phyloP scores from a whole-genome alignment of 2,329 filamentous ascomycete species.

The Fusarium brachygibbosum region DNA sequence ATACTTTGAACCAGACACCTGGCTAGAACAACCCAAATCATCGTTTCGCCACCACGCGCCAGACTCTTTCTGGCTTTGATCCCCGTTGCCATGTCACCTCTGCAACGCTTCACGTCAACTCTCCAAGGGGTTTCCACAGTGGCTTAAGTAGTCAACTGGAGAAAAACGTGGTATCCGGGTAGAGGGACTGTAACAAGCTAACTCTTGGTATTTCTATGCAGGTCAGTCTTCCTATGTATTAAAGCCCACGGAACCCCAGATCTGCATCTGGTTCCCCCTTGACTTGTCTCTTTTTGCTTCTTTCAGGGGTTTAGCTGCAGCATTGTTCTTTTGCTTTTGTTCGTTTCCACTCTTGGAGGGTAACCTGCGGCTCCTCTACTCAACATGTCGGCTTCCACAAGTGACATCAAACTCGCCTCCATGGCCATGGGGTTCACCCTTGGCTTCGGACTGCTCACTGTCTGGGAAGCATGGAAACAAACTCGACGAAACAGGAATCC shows the following conservation, averaged over 20 bases:
- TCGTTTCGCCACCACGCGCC: background rate
- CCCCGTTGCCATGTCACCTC: background rate
- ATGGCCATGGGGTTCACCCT: constrained; percentile 53
- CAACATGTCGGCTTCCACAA: constrained; percentile 22
- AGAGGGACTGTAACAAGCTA: background rate
- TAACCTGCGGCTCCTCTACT: background rate
- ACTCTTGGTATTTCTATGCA: background rate
- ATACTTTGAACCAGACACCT: background rate
- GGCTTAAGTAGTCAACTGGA: background rate
- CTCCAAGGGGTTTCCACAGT: background rate
- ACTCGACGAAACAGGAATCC: constrained; percentile 55
- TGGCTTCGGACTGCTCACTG: constrained; percentile 58
- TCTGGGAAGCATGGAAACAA: constrained; percentile 58
- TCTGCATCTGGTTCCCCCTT: background rate
- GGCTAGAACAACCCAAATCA: background rate
- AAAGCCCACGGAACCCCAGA: constrained; percentile 4
- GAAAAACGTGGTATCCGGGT: background rate
- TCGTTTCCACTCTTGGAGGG: background rate
- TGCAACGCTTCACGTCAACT: background rate
- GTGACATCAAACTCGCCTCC: constrained; percentile 50
- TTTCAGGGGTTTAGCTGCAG: background rate
- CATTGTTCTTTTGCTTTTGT: background rate
- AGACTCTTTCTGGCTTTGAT: background rate
- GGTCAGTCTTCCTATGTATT: background rate
- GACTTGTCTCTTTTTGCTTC: background rate